Evolutionary conservation across 2,329 filamentous ascomycete genomes (phyloP).

Genomic region (Fusarium transvaalense): DNA sequence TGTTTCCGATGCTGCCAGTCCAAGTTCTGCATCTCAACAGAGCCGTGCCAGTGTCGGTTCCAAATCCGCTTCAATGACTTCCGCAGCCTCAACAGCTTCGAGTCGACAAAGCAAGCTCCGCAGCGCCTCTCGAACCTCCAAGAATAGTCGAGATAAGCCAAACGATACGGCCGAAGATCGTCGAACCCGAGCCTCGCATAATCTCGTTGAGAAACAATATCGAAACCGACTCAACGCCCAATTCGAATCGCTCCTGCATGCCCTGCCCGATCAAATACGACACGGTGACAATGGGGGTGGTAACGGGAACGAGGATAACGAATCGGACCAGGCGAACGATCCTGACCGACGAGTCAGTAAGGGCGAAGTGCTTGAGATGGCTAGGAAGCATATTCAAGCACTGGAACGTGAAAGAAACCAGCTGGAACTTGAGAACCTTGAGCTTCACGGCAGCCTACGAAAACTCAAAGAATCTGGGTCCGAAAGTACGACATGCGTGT

Average conservation of each 20-base stretch:
- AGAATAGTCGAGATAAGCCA: conserved; percentile 46
- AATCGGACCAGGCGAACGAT: conserved; percentile 42
- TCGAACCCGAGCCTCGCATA: conserved; percentile 48
- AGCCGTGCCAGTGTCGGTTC: conserved; percentile 44
- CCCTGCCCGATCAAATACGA: conserved; percentile 42
- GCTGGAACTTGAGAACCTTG: conserved; percentile 44
- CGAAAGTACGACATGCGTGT: conserved; percentile 11
- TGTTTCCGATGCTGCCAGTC: conserved; percentile 43
- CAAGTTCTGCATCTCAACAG: conserved; percentile 43
- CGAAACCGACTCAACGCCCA: conserved; percentile 48
- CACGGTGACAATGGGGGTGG: conserved; percentile 17
- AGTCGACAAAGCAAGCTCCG: conserved; percentile 47
- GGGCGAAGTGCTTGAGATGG: conserved; percentile 49
- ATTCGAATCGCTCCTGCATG: conserved; percentile 45
- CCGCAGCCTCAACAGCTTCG: conserved; percentile 43
- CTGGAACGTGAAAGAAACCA: conserved; percentile 44
- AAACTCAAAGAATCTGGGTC: conserved; percentile 37
- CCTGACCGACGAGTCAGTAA: conserved; percentile 46
- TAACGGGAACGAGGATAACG: conserved; percentile 36
- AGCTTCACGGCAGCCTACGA: conserved; percentile 44
- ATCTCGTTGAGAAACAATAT: conserved; percentile 49
- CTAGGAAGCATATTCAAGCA: conserved; percentile 45
- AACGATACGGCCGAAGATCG: conserved; percentile 47
- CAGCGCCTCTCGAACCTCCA: conserved; percentile 48
- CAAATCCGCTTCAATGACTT: conserved; percentile 43